Evolutionary conservation across 495 filamentous ascomycete genomes (phyloP).

Genomic region (Talaromyces adpressus): DNA sequence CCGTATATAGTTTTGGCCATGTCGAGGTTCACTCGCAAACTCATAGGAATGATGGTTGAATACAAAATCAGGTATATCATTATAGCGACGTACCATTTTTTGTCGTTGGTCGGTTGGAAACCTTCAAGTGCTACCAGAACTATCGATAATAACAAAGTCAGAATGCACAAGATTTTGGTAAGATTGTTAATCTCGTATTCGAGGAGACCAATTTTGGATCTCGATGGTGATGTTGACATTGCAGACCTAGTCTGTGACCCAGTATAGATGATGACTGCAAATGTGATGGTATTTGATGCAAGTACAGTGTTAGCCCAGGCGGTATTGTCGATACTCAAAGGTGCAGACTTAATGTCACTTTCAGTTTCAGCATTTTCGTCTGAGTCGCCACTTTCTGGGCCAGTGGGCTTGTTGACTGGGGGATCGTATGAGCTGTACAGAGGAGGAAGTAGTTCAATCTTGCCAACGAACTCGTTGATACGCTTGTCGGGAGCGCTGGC

Average conservation of each 20-base stretch:
- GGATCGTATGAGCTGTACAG: constrained; percentile 28
- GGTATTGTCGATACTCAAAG: constrained; percentile 92
- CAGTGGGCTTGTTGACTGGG: constrained; percentile 36
- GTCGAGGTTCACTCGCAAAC: constrained; percentile 90
- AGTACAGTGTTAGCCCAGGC: constrained; percentile 98
- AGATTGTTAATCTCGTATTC: constrained; percentile 97
- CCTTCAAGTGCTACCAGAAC: constrained; percentile 84
- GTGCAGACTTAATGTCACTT: constrained; percentile 44
- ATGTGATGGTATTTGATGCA: constrained; percentile 79
- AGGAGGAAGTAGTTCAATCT: constrained; percentile 55
- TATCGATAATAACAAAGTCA: constrained; percentile 81
- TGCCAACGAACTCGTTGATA: constrained; percentile 90
- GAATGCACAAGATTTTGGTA: constrained; percentile 90
- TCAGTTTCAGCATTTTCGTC: constrained; percentile 13
- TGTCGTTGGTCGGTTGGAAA: constrained; percentile 58
- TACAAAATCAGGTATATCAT: constrained; percentile 97
- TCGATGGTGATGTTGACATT: constrained; percentile 81
- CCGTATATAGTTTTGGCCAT: constrained; percentile 96
- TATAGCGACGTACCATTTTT: constrained; percentile 86
- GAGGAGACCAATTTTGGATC: constrained; percentile 86
- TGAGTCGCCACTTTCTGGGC: constrained; percentile 18
- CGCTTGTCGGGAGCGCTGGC: constrained; percentile 84
- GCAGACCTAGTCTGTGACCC: constrained; percentile 92
- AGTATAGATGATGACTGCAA: constrained; percentile 89
- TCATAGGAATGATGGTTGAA: constrained; percentile 97